Conservation (phyloP, 495 filamentous ascomycete species). For the Tuber microsphaerosporum region DNA sequence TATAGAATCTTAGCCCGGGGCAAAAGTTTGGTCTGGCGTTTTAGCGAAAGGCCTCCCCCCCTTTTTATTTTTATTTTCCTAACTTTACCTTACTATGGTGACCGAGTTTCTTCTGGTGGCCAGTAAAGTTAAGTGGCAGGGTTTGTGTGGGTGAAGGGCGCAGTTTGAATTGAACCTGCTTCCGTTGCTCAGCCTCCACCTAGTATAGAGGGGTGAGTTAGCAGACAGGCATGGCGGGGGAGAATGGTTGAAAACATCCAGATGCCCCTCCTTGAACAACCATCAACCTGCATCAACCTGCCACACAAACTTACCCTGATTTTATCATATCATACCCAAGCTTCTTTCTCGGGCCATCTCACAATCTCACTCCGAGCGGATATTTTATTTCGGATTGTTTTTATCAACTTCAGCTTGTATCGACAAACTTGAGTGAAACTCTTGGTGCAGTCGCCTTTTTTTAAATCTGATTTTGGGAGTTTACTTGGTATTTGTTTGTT, state of each 20-base stretch:
- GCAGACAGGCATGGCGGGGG: slow-evolving; percentile 5
- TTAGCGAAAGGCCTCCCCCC: not conserved
- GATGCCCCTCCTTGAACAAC: slow-evolving; percentile 20
- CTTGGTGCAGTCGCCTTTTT: not conserved
- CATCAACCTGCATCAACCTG: not conserved
- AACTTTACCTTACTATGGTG: not conserved
- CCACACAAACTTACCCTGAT: not conserved
- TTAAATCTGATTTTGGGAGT: not conserved
- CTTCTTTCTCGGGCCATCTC: not conserved
- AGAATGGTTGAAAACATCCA: slow-evolving; percentile 26
- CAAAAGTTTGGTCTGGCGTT: not conserved
- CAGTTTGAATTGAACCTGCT: not conserved
- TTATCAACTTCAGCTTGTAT: not conserved
- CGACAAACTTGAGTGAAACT: not conserved
- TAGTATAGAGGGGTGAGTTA: not conserved
- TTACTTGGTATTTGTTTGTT: not conserved
- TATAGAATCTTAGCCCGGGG: not conserved
- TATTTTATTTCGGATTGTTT: not conserved
- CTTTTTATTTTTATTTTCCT: not conserved
- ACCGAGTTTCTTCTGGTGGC: not conserved
- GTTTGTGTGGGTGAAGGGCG: slow-evolving; percentile 7
- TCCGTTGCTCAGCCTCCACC: slow-evolving; percentile 24
- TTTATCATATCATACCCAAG: not conserved
- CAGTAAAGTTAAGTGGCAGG: not conserved
- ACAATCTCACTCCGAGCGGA: not conserved